A percentile compares a stretch with the other conserved stretches of the same genome.
These are phyloP conservation scores for Micromonas commoda DNA, from an alignment of 139 green algal species.

Conservation along the genomic window DNA sequence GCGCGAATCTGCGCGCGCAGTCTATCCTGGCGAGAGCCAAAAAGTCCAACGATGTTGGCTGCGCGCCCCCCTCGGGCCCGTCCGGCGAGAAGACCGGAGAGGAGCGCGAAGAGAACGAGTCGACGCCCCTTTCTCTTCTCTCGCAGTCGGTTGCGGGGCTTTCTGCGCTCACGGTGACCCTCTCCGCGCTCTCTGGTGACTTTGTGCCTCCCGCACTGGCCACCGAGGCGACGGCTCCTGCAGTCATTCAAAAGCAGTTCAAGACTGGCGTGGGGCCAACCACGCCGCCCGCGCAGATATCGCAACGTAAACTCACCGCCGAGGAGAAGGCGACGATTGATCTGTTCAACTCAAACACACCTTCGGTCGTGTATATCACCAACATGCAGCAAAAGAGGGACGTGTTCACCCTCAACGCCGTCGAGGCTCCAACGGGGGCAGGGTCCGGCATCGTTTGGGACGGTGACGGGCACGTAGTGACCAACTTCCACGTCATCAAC, in stretches of 20 bases:
- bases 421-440: constrained; percentile 44
- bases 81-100: too few species aligned
- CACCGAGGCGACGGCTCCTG: too few species aligned
- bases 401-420: constrained; percentile 21
- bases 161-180: background rate
- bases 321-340: constrained; percentile 11
- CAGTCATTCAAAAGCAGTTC: too few species aligned
- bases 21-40: too few species aligned
- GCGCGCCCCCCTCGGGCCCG: too few species aligned
- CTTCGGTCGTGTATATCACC: constrained; percentile 22
- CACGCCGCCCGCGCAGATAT: background rate
- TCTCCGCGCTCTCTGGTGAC: background rate
- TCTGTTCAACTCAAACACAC: constrained; percentile 17
- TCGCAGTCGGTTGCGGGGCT: background rate
- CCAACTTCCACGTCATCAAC: constrained; percentile 71
- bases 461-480: constrained; percentile 58
- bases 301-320: background rate
- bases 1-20: too few species aligned
- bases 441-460: constrained; percentile 76
- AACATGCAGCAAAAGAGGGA: constrained; percentile 13
- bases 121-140: background rate
- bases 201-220: background rate
- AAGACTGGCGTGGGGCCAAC: background rate
- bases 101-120: too few species aligned
- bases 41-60: too few species aligned